Evolutionary conservation across 805 yeast species (phyloP).

Genomic region (Metschnikowia koreensis): DNA sequence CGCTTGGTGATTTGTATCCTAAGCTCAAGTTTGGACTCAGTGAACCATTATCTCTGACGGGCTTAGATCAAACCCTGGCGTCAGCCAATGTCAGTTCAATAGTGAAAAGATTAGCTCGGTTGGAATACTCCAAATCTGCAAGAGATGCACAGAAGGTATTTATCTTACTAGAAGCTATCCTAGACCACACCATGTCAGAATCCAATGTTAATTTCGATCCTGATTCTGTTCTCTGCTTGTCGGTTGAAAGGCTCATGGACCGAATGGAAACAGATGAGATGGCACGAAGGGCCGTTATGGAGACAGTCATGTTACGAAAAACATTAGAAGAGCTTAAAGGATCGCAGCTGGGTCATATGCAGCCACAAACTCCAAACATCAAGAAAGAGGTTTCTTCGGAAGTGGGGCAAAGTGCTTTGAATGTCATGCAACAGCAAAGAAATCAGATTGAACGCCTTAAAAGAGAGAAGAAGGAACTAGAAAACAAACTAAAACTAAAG

Average conservation of each 20-base stretch:
- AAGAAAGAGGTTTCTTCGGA: neutral
- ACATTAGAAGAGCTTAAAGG: slow-evolving; percentile 22
- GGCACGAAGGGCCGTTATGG: slow-evolving; percentile 34
- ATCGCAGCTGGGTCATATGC: neutral
- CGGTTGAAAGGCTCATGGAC: slow-evolving; percentile 37
- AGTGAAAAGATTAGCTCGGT: slow-evolving; percentile 24
- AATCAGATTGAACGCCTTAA: slow-evolving; percentile 1
- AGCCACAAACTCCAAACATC: neutral
- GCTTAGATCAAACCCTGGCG: slow-evolving; percentile 1
- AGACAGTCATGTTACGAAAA: slow-evolving; percentile 25
- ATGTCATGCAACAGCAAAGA: neutral
- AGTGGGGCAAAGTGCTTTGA: neutral
- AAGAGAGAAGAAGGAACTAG: slow-evolving; percentile 2
- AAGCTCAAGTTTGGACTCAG: slow-evolving; percentile 15
- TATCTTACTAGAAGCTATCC: slow-evolving; percentile 29
- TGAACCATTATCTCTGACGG: neutral
- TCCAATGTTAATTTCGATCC: slow-evolving; percentile 22
- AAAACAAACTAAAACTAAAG: neutral
- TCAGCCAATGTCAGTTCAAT: slow-evolving; percentile 22
- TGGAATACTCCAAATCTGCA: slow-evolving; percentile 27
- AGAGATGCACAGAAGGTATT: slow-evolving; percentile 27
- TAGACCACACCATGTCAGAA: slow-evolving; percentile 31
- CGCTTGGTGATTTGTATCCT: slow-evolving; percentile 16
- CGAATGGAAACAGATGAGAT: slow-evolving; percentile 34
- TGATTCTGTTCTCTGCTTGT: slow-evolving; percentile 27